Base-by-base conservation (phyloP, 2,329 filamentous ascomycete species). In the Fusarium pseudoanthophilum region DNA sequence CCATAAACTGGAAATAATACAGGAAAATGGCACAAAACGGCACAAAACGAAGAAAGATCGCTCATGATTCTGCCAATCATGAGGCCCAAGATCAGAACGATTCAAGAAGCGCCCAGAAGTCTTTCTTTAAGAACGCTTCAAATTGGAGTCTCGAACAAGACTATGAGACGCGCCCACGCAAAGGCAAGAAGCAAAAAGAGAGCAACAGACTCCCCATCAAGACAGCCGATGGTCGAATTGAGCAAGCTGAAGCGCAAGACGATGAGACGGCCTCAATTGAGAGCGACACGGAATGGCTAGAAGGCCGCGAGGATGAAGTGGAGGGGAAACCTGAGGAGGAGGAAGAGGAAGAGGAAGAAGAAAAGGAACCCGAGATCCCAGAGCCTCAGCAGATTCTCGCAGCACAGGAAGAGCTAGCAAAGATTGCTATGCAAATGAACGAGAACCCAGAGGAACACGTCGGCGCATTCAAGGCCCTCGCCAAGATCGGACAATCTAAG, bases 381-480 rank as follows among this genome's bases (percentile, higher is more conserved):
- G 87, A 92, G 72, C 89, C 92, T 66, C 90, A 97, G 78, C 93
- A 97, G 82, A 93, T 99, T 56, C 77, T 93, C 30, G 90, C 93
- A 71, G 95, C 95, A 15, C 97, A 99, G 81, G 96, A 98, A 80
- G 95, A 98, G 79, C 85, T 99, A 64, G 95, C 96, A 26, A 92
- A 92, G 77, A 89, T 97, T 68, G 96, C 95, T 6, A 87, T 88
- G 53, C 84, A 92, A 58, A 88, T 99, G 78, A 98, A 96, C 77
- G 95, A 98, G 81, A 92, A 96, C 70, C 96, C 96, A 0, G 97
- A 99, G 80, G 95, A 98, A 80, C 91, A 99, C 80, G 89, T 92
- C 45, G 90, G 91, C 48, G 90, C 91, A 26, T 92, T 98, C 85
- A 95, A 93, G 81, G 89, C 89, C 9, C 85, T 98, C 77, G 92